Conservation (phyloP, 2,329 filamentous ascomycete genomes). For the Boeremia lycopersici region DNA sequence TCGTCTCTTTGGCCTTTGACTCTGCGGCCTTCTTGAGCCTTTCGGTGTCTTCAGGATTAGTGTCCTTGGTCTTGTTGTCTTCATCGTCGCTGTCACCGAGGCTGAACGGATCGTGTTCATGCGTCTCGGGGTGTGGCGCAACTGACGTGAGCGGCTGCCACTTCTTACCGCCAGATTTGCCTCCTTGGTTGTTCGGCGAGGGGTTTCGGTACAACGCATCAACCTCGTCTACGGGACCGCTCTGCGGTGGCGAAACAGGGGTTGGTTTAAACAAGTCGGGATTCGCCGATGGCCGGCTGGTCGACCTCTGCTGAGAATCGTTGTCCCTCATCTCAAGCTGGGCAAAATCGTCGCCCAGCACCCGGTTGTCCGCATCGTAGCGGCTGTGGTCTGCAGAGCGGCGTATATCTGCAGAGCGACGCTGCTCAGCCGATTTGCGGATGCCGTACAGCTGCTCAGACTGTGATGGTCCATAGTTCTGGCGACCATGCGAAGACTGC, state of each 20-base stretch:
- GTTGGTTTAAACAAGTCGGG: conserved; percentile 79
- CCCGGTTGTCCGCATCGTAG: conserved; percentile 92
- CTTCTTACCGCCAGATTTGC: conserved; percentile 76
- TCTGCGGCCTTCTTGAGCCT: conserved; percentile 57
- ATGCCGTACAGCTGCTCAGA: conserved; percentile 50
- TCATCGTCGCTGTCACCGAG: conserved; percentile 94
- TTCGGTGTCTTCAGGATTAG: conserved; percentile 59
- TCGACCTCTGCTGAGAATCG: conserved; percentile 63
- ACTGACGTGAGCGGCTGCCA: conserved; percentile 93
- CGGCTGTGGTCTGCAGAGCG: conserved; percentile 86
- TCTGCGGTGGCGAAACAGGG: conserved; percentile 58
- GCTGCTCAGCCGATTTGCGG: conserved; percentile 49
- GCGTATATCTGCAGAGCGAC: conserved; percentile 73
- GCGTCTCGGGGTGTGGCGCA: conserved; percentile 80
- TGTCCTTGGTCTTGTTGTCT: conserved; percentile 73
- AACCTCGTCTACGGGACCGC: conserved; percentile 78
- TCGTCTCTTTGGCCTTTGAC: conserved; percentile 46
- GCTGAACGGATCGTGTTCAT: conserved; percentile 91
- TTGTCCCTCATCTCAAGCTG: conserved; percentile 67
- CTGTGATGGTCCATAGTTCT: conserved; percentile 48
- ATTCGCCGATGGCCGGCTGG: conserved; percentile 69
- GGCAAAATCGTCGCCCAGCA: conserved; percentile 87
- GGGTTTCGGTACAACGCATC: conserved; percentile 69
- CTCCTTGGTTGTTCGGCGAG: conserved; percentile 40
- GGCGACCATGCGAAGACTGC: conserved; percentile 40